These are phyloP conservation scores for Irpex lacteus DNA, from an alignment of 1,284 basidiomycete genomes.

Conservation along the genomic window DNA sequence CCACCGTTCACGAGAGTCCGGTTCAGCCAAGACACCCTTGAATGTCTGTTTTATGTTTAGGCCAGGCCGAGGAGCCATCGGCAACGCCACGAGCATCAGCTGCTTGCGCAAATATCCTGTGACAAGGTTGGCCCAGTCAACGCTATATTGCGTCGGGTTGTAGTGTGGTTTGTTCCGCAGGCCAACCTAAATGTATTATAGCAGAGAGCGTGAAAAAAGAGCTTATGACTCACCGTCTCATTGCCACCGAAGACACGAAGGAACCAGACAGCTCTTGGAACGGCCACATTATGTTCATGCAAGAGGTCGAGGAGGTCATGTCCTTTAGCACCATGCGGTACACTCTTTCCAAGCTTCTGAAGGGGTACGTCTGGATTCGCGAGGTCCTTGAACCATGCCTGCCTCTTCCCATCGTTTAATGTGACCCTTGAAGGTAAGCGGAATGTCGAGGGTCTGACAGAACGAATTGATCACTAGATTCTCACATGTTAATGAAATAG, in stretches of 20 bases:
- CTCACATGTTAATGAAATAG: constrained; percentile 1
- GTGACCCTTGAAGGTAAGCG: constrained; percentile 88
- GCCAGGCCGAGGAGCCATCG: constrained; percentile 70
- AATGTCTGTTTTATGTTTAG: constrained; percentile 79
- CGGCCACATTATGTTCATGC: constrained; percentile 77
- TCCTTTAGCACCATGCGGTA: constrained; percentile 93
- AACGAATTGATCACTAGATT: neutral
- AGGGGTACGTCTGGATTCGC: constrained; percentile 89
- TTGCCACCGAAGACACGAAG: constrained; percentile 93
- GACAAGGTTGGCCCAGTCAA: constrained; percentile 87
- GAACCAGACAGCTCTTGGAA: constrained; percentile 93
- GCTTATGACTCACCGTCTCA: constrained; percentile 68
- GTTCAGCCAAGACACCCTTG: constrained; percentile 72
- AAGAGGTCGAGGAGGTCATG: constrained; percentile 89
- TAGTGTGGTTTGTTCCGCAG: constrained; percentile 70
- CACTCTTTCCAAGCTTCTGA: constrained; percentile 82
- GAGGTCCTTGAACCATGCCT: constrained; percentile 89
- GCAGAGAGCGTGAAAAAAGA: neutral
- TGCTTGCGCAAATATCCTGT: constrained; percentile 91
- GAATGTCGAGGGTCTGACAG: constrained; percentile 67
- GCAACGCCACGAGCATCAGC: constrained; percentile 79
- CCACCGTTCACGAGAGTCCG: constrained; percentile 73
- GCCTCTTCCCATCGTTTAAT: constrained; percentile 84
- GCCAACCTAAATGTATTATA: constrained; percentile 47
- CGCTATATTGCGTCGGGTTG: constrained; percentile 81